Base-by-base conservation (phyloP, 2,329 filamentous ascomycete species). In the Fusarium pilosicola region DNA sequence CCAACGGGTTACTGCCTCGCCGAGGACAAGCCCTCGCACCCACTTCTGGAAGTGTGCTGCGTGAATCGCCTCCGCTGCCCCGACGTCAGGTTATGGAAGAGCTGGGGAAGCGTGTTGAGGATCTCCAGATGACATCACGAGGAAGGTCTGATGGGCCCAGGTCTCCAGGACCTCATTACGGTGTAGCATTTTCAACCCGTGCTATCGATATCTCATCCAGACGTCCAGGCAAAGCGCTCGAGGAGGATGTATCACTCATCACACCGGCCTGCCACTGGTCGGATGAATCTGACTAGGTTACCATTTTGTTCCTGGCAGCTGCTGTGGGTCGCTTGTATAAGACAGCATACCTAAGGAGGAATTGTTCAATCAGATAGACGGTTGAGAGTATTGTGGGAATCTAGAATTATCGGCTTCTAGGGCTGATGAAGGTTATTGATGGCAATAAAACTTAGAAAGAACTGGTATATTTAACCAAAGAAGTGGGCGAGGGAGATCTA, bases 361-460 rank as follows among this genome's bases (percentile, higher is more conserved):
- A 7, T 4, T 22, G 13, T 15, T 46, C 5, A 15, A 10, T 15
- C 2, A 6, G 0, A 13, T 7, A 7, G 22, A n/a, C 22, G 20
- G 1, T 24, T 42, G 1, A 1, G 15, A 15, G 4, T 5, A 7
- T 0, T 11, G 14, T 1, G 11, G 7, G 2, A 4, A 14, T 28
- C 3, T 2, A 18, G 2, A 7, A 46, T 6, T 6, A 6, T 18
- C 4, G 13, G 44, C 18, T 22, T 7, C 2, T 7, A 5, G 13
- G 18, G 3, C 12, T 28, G 7, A 10, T 0, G 17, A 3, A 26
- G 17, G 5, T 3, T 13, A 20, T 20, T 9, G 1, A 20, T 4
- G 7, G 42, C 0, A 9, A 18, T 26, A 18, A 6, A 13, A 45
- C 1, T 13, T 6, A 13, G 0, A 13, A 1, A 26, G 4, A 3